Evolutionary conservation across 768 basidiomycete species (phyloP), one percentile per base, ranked within the genome.

Genomic region (Tylopilus felleus): DNA sequence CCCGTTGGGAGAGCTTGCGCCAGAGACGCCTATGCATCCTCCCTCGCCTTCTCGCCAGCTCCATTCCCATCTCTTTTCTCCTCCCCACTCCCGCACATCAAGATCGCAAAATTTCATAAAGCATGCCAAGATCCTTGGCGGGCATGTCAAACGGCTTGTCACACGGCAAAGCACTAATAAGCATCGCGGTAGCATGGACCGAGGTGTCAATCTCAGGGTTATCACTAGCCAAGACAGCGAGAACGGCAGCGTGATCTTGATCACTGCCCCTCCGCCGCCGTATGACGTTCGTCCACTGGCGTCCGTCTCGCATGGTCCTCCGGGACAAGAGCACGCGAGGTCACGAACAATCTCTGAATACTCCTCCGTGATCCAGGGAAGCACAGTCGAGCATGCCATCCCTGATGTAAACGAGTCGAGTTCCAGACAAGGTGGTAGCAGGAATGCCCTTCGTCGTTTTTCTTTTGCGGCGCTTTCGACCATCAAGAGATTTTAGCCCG

Each of bases 401-500:
- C 38, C 31, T 7, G 50, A 45, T 13, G 36, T 52, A 22, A 38
- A 55, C n/a, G 61, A 57, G 31, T 48, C 50, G 33, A 48, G 47
- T 47, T 52, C 52, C 22, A 52, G 66, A 50, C 60, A 47, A 39
- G 57, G 57, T 29, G 38, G 58, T 22, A 47, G 51, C 47, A 58
- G 68, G 36, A 64, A 50, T 40, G 22, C 68, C 19, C 58, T 68
- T 4, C 66, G 64, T 35, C 68, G 68, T 49, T 57, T 70, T 54
- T 71, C 70, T 35, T 53, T 70, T 23, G 70, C 62, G 12, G 62
- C 70, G 3, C 66, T 68, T 51, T 71, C 67, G 28, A 65, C 67
- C n/a, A 58, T 64, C 10, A 68, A 66, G 51, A 56, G 52, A 44
- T n/a, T 53, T n/a, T 67, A 64, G 45, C 19, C 31, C 35, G n/a